Evolutionary conservation across 1,284 basidiomycete genomes (phyloP).

Genomic region (Rhodotorula sp.): DNA sequence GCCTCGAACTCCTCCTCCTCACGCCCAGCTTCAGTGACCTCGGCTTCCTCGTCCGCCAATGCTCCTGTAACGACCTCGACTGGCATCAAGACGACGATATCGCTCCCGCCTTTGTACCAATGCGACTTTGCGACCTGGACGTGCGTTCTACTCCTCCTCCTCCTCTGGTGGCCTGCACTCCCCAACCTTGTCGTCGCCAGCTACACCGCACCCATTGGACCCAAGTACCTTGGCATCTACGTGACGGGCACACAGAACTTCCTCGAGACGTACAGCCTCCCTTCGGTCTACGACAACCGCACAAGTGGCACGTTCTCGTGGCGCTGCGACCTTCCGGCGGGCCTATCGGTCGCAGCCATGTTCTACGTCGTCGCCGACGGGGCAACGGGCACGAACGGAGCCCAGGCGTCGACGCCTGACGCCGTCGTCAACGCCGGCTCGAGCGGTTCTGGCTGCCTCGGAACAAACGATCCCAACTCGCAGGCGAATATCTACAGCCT

Average conservation of each 20-base stretch:
- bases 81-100: neutral
- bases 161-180: too few species aligned
- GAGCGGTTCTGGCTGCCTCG: slow-evolving; percentile 7
- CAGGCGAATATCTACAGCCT: slow-evolving; percentile 8
- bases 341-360: slow-evolving; percentile 15
- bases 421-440: slow-evolving; percentile 15
- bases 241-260: slow-evolving; percentile 2
- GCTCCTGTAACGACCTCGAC: neutral
- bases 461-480: slow-evolving; percentile 9
- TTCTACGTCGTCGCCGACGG: slow-evolving; percentile 26
- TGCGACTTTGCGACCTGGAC: slow-evolving; percentile 17
- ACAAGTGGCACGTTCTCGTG: slow-evolving; percentile 20
- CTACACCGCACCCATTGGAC: slow-evolving; percentile 17
- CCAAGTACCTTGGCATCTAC: slow-evolving; percentile 24
- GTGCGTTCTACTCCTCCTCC: neutral
- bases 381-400: slow-evolving; percentile 10
- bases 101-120: slow-evolving; percentile 17
- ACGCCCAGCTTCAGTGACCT: neutral
- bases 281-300: slow-evolving; percentile 13
- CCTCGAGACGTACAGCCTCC: slow-evolving; percentile 20
- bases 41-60: neutral
- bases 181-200: neutral
- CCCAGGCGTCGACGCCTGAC: slow-evolving; percentile 26
- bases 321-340: slow-evolving; percentile 20
- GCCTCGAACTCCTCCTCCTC: neutral